Base-by-base conservation (phyloP, 257 asterid genomes). In the Solanum piurae region DNA sequence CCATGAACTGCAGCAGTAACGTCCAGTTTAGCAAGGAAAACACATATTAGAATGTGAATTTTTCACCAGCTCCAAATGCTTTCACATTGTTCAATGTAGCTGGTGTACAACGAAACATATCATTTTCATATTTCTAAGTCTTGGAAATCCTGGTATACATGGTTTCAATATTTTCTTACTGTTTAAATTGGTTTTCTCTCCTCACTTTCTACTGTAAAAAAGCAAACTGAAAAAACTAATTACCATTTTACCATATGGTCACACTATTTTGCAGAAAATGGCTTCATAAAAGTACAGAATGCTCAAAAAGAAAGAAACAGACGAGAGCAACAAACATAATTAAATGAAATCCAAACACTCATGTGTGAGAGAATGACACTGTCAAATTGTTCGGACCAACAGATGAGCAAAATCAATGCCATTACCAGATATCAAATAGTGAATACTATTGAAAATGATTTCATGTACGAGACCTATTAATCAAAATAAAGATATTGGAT, bases 1-100 rank as follows among this genome's bases (percentile, higher is more conserved):
- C 44, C 86, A 83, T 52, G 86, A 83, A 49, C 46, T 83, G 34
- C 33, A 83, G 29, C 88, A 73, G 87, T 88, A 38, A 76, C 34
- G 85, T 68, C 44, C 13, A 9, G 42, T 72, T 16, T 16, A 86
- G 34, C 46, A 49, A 86, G 20, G 14, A 58, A 75, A 74, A 25
- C 38, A 85, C 25, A 38, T 7, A 18, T 18, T 85, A 73, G 49
- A 73, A 73, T 36, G 66, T 13, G 40, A 82, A 12, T 12, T 25
- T 23, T 52, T 44, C 37, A 25, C 1, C 85, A 80, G 34, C 85
- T 46, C 66, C 49, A 46, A 80, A 14, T 80, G 66, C 68, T 80
- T 46, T 80, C 68, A 8, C 31, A 80, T 29, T 46, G 42, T 9
- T 46, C 40, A 44, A 80, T 80, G 25, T 44, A 79, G 13, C 64